Evolutionary conservation across 306 rosid species (phyloP), one percentile per base, ranked within the genome.

Genomic region (Acacia crassicarpa): DNA sequence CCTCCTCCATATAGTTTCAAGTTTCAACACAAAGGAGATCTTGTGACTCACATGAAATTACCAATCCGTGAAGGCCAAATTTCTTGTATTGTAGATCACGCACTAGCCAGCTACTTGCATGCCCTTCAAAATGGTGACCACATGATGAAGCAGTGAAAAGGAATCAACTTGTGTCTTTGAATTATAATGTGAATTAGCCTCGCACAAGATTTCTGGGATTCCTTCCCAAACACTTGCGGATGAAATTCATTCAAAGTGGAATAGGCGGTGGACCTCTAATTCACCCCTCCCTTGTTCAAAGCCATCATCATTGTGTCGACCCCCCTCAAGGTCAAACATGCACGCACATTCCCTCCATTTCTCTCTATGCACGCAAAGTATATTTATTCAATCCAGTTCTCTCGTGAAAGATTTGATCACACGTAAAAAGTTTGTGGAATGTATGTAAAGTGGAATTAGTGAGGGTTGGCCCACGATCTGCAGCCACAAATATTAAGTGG

Each of bases 301-400:
- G 61, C 80, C 76, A 84, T 84, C 74, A 87, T 87, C 66, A 87
- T 87, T 67, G 76, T 81, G 85, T 74, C 82, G 53, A 10, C 62
- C 54, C 75, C 54, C 46, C 65, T 84, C 20, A 54, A 74, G 83
- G 85, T 87, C 83, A 83, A 71, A 69, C 67, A 51, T 16, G 12
- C 46, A 17, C 20, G 20, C n/a, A 71, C 38, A 75, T 70, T 67
- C 83, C 22, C 33, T 38, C 32, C 25, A 9, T 38, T 27, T 27
- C 35, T 6, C 32, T 62, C 53, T n/a, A 15, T 27, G 30, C 32
- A 58, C 15, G 6, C 65, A 58, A 54, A 54, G 62, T 20, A 7
- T 54, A 8, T 53, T 74, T 72, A 8, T 53, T 74, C 67, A 11
- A 49, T 49, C 16, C 22, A 51, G 20, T 16, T 16, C 22, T 51